A percentile compares a stretch with the other conserved stretches of the same genome.
phyloP scores from a whole-genome alignment of 1,139 yeast genomes.

The Yamadazyma jaroonii region DNA sequence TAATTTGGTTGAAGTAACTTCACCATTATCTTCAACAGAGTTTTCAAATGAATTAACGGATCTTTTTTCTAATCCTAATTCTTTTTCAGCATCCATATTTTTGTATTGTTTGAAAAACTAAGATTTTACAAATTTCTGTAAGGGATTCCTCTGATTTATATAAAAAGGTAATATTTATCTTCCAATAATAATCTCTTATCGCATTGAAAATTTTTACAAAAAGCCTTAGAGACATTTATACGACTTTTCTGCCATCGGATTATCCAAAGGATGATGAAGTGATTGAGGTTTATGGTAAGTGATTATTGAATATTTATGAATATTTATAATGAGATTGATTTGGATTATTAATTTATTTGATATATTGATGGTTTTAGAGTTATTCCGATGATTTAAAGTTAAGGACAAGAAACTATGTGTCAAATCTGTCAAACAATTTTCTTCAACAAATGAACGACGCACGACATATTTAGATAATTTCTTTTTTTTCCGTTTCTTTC shows the following conservation, averaged over 20 bases:
- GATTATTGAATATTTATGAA: too few species aligned
- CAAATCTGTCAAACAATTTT: too few species aligned
- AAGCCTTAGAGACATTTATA: not conserved
- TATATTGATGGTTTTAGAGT: too few species aligned
- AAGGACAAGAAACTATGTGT: too few species aligned
- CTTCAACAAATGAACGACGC: too few species aligned
- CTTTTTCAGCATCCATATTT: slow-evolving; percentile 8
- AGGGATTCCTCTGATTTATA: not conserved
- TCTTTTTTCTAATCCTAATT: slow-evolving; percentile 9
- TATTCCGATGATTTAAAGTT: too few species aligned
- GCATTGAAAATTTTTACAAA: not conserved
- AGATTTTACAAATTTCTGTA: not conserved
- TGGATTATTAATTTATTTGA: too few species aligned
- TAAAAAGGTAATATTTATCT: not conserved
- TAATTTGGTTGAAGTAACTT: slow-evolving; percentile 16
- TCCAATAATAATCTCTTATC: not conserved
- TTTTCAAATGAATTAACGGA: slow-evolving; percentile 9
- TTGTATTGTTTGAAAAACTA: not conserved
- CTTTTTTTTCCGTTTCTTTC: too few species aligned
- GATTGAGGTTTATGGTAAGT: not conserved
- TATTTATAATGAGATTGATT: too few species aligned
- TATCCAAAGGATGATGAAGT: not conserved
- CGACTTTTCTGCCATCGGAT: slow-evolving; percentile 1
- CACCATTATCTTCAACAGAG: slow-evolving; percentile 24
- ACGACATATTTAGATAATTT: too few species aligned